Evolutionary conservation across 176 grass and related monocot genomes (phyloP).

Genomic region (Canna indica): DNA sequence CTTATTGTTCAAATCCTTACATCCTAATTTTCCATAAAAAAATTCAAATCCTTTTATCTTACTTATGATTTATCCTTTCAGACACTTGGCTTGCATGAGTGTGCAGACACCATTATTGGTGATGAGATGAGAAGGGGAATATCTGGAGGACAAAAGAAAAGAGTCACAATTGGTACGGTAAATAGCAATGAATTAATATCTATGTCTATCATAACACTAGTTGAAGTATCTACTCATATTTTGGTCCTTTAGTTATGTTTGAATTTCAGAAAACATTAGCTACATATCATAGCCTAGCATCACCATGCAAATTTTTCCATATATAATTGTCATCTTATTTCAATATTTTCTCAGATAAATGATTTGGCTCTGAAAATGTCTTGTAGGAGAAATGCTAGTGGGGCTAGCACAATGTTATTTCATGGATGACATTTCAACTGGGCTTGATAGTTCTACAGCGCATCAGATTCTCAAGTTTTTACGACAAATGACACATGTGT

Average conservation of each 20-base stretch:
- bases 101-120: conserved; percentile 15
- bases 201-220: no score
- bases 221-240: neutral
- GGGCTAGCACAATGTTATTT: conserved; percentile 9
- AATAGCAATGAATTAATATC: no score
- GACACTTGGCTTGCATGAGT: conserved; percentile 18
- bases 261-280: no score
- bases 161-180: conserved; percentile 18
- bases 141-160: conserved; percentile 27
- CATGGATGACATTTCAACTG: conserved; percentile 26
- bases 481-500: conserved; percentile 10
- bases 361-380: no score
- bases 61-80: neutral
- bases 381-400: conserved; percentile 22
- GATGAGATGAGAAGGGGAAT: conserved; percentile 25
- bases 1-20: no score
- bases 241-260: neutral
- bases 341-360: no score
- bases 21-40: neutral
- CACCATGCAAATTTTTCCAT: no score
- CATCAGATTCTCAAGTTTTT: conserved; percentile 28
- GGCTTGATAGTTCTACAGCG: conserved; percentile 27
- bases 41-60: neutral
- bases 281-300: no score
- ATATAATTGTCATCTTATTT: no score